phyloP scores from a whole-genome alignment of 805 yeast species.

The Candida suzukii region DNA sequence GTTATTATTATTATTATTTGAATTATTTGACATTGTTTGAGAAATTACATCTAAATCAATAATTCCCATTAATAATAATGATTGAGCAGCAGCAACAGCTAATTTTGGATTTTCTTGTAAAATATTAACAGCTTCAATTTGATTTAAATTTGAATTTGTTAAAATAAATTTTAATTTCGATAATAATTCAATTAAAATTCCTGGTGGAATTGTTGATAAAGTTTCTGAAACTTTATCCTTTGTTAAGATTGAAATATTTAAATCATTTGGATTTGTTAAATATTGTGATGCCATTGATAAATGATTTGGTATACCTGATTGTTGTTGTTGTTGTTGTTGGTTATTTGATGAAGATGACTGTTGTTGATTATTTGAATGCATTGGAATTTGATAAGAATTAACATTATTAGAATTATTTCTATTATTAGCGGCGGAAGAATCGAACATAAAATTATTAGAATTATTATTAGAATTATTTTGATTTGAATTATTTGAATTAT shows the following conservation, averaged over 20 bases:
- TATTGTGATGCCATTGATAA: constrained; percentile 46
- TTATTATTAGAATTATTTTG: neutral
- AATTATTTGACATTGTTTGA: constrained; percentile 33
- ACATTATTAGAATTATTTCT: neutral
- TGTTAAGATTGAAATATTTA: constrained; percentile 26
- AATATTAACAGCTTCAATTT: constrained; percentile 44
- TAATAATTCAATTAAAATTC: constrained; percentile 60
- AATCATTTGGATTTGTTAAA: constrained; percentile 41
- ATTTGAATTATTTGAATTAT: neutral
- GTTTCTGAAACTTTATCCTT: constrained; percentile 57
- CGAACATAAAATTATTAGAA: neutral
- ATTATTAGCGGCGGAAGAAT: neutral
- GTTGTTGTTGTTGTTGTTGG: constrained; percentile 1
- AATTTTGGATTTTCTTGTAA: constrained; percentile 47
- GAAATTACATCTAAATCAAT: constrained; percentile 63
- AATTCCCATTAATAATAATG: constrained; percentile 69
- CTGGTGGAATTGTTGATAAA: constrained; percentile 60
- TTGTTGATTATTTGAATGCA: constrained; percentile 1
- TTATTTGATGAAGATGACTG: neutral
- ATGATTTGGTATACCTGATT: constrained; percentile 33
- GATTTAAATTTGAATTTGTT: constrained; percentile 42
- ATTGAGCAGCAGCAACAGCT: constrained; percentile 66
- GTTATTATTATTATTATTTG: constrained; percentile 3
- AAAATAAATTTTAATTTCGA: constrained; percentile 57
- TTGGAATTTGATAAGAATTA: constrained; percentile 1